Base-by-base conservation (phyloP, 306 rosid genomes). In the Gastrolobium bilobum region DNA sequence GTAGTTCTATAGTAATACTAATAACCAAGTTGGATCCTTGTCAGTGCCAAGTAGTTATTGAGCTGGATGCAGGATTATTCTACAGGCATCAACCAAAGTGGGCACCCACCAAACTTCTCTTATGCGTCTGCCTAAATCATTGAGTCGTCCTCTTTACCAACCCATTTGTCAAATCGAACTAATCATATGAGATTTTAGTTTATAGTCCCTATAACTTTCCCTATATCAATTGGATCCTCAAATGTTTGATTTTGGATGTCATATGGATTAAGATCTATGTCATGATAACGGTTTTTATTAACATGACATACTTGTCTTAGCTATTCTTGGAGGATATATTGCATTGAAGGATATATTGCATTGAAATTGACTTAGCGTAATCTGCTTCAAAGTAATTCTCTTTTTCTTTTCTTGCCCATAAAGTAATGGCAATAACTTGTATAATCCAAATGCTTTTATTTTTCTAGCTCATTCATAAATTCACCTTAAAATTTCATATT, bases 31-130 rank as follows among this genome's bases (percentile, higher is more conserved):
- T 85, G 88, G 80, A 85, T 77, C 64, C 60, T 63, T 65, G 85
- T 81, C 88, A 85, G 11, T 81, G 85, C 88, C 88, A 47, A 56
- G 88, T 71, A 65, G 74, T 77, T 81, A 2, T 54, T 68, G 85
- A 81, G 82, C 77, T 77, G 88, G 83, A 80, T 81, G 72, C 47
- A 61, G 64, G 61, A 58, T 80, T 56, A 29, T 79, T 48, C 57
- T 44, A 35, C 71, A 10, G 20, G 14, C 63, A 76, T 82, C 42
- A 60, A 40, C 37, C 75, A 46, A 42, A 63, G 87, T 80, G 79
- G 75, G 5, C 37, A 37, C 38, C 26, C 74, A 82, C 74, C 81
- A 37, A 46, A 4, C 62, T 35, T n/a, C n/a, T 20, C 50, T 4
- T 44, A 15, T 81, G 14, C 15, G 6, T 67, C 51, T 42, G 8